Evolutionary conservation across 2,329 filamentous ascomycete genomes (phyloP).

Genomic region (Fusarium incarnatum): DNA sequence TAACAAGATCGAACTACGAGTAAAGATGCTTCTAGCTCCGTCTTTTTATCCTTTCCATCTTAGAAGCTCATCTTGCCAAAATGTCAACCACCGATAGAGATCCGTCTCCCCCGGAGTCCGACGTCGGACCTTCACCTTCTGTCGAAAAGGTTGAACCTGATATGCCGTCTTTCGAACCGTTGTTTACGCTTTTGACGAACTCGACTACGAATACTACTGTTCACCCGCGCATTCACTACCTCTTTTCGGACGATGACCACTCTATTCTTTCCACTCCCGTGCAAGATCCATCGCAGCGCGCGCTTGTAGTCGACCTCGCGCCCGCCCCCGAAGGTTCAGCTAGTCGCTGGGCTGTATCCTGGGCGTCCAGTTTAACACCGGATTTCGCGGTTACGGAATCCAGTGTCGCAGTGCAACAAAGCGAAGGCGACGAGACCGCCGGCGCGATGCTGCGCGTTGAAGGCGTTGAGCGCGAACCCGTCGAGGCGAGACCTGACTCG

Average conservation of each 20-base stretch:
- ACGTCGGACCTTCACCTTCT: slow-evolving; percentile 21
- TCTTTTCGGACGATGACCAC: slow-evolving; percentile 92
- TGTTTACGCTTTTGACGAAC: slow-evolving; percentile 89
- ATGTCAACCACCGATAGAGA: slow-evolving; percentile 46
- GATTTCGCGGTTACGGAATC: slow-evolving; percentile 74
- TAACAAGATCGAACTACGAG: slow-evolving; percentile 5
- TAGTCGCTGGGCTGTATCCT: slow-evolving; percentile 67
- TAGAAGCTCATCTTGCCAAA: slow-evolving; percentile 14
- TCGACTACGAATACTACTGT: slow-evolving; percentile 76
- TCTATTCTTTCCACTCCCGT: slow-evolving; percentile 76
- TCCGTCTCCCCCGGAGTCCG: slow-evolving; percentile 38
- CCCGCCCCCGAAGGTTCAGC: slow-evolving; percentile 53
- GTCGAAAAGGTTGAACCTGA: slow-evolving; percentile 25
- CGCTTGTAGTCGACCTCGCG: slow-evolving; percentile 67
- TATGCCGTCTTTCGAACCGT: slow-evolving; percentile 72
- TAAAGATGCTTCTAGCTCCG: slow-evolving; percentile 42
- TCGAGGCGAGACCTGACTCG: slow-evolving; percentile 45
- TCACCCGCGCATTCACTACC: slow-evolving; percentile 89
- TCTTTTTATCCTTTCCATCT: slow-evolving; percentile 26
- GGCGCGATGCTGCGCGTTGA: slow-evolving; percentile 52
- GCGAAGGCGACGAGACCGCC: slow-evolving; percentile 48
- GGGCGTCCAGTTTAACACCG: slow-evolving; percentile 77
- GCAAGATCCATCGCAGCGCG: slow-evolving; percentile 54
- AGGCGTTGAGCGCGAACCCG: slow-evolving; percentile 54
- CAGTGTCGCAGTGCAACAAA: slow-evolving; percentile 58